Percentiles rank a stretch among this genome's conserved stretches.
These are phyloP conservation scores for Xylaria digitata DNA, from an alignment of 2,329 filamentous ascomycete species.

Conservation along the genomic window DNA sequence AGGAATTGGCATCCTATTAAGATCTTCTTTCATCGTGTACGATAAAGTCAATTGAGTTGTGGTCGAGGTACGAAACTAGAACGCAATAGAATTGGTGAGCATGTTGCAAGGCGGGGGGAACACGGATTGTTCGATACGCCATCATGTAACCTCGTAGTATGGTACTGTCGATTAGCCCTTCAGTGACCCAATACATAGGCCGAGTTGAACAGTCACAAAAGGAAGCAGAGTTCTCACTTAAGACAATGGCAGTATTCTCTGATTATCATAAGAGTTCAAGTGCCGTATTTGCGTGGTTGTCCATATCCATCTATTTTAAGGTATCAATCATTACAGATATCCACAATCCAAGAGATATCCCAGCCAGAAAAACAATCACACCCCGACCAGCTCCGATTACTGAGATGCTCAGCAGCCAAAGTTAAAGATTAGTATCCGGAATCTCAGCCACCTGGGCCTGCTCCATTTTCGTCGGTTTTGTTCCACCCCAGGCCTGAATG, in stretches of 20 bases:
- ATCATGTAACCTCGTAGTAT: background rate
- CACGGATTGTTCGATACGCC: background rate
- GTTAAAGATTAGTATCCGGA: conserved; percentile 51
- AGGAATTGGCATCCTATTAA: background rate
- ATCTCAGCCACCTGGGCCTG: conserved; percentile 54
- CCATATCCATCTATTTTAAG: conserved; percentile 46
- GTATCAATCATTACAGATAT: conserved; percentile 50
- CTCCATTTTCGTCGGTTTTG: conserved; percentile 51
- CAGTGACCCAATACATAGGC: background rate
- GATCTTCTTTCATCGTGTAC: background rate
- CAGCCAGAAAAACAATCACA: conserved; percentile 41
- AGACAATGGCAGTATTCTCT: conserved; percentile 1
- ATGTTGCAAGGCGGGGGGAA: background rate
- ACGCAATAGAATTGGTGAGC: background rate
- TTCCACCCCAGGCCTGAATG: conserved; percentile 47
- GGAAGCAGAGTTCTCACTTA: background rate
- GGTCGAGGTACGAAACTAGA: background rate
- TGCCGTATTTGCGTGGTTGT: conserved; percentile 32
- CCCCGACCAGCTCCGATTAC: conserved; percentile 46
- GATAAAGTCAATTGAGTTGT: no score
- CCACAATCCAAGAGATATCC: conserved; percentile 37
- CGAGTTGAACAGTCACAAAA: background rate
- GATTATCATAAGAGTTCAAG: conserved; percentile 17
- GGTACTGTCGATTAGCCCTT: background rate
- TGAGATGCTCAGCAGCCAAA: conserved; percentile 43